phyloP scores from a whole-genome alignment of 2,329 filamentous ascomycete genomes.

The Aphanocladium album region DNA sequence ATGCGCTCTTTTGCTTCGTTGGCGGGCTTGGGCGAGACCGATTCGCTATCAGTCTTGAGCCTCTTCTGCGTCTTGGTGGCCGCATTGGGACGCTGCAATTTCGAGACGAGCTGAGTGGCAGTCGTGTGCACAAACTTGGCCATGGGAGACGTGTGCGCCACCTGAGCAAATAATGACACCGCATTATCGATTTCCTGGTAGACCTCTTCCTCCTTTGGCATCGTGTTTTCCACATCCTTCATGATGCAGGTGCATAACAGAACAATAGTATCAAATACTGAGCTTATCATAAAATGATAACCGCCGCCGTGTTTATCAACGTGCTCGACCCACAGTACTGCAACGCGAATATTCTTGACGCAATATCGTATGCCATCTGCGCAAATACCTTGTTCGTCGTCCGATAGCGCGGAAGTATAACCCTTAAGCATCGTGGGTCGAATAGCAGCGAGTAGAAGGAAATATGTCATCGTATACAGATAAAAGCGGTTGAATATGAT shows the following conservation, averaged over 20 bases:
- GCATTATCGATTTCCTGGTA: slow-evolving; percentile 6
- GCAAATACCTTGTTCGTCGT: slow-evolving; percentile 34
- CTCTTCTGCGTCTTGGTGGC: background rate
- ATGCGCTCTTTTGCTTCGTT: background rate
- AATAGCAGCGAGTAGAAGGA: slow-evolving; percentile 41
- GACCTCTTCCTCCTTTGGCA: slow-evolving; percentile 25
- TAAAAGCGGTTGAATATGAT: slow-evolving; percentile 42
- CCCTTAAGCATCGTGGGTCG: slow-evolving; percentile 40
- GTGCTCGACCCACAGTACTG: slow-evolving; percentile 22
- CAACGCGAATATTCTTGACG: slow-evolving; percentile 35
- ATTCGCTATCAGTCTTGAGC: background rate
- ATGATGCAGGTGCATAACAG: slow-evolving; percentile 46
- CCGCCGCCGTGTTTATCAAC: slow-evolving; percentile 32
- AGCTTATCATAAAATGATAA: slow-evolving; percentile 45
- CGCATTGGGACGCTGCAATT: background rate
- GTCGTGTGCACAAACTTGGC: background rate
- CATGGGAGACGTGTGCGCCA: background rate
- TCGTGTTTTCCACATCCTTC: slow-evolving; percentile 37
- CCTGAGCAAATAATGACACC: background rate
- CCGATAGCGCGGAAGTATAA: slow-evolving; percentile 22
- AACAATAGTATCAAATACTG: slow-evolving; percentile 47
- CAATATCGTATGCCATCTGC: slow-evolving; percentile 37
- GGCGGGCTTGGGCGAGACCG: background rate
- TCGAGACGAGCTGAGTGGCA: background rate
- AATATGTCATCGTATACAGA: slow-evolving; percentile 39